Percentiles rank a stretch among this genome's conserved stretches.
Evolutionary conservation across 2,329 filamentous ascomycete species (phyloP).

Genomic region (Trichophyton verrucosum): DNA sequence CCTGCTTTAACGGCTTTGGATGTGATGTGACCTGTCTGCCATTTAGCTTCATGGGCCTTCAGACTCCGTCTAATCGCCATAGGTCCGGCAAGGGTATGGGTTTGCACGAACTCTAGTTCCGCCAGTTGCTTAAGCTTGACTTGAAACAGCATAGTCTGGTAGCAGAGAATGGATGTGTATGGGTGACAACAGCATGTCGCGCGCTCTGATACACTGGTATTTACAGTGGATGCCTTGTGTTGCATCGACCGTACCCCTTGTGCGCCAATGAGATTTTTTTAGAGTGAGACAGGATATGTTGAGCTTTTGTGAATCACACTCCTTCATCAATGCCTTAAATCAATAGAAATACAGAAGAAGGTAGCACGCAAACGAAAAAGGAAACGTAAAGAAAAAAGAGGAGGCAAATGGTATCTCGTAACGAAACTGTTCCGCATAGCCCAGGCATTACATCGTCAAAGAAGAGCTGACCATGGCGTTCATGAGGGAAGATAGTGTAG

Average conservation of each 20-base stretch:
- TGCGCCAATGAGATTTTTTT: not conserved
- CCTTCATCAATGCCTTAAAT: not conserved
- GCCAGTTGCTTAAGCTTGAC: not conserved
- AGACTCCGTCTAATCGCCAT: not conserved
- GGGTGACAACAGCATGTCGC: not conserved
- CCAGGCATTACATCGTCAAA: slow-evolving; percentile 3
- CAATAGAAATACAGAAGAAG: not conserved
- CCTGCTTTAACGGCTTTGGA: not conserved
- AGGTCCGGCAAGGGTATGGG: not conserved
- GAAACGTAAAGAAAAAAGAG: not conserved
- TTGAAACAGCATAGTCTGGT: not conserved
- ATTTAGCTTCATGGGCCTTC: not conserved
- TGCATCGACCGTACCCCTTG: not conserved
- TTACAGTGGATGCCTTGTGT: not conserved
- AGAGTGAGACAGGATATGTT: not conserved
- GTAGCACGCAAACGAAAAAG: not conserved
- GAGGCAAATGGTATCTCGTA: not conserved
- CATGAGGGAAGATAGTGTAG: not conserved
- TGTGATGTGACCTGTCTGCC: not conserved
- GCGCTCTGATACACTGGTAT: not conserved
- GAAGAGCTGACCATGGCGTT: not conserved
- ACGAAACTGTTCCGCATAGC: not conserved
- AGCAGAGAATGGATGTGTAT: not conserved
- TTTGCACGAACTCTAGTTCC: not conserved
- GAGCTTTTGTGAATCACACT: not conserved